A percentile compares a stretch with the other conserved stretches of the same genome.
Conservation (phyloP, 1,284 basidiomycete genomes). For the Apiotrichum brassicae region DNA sequence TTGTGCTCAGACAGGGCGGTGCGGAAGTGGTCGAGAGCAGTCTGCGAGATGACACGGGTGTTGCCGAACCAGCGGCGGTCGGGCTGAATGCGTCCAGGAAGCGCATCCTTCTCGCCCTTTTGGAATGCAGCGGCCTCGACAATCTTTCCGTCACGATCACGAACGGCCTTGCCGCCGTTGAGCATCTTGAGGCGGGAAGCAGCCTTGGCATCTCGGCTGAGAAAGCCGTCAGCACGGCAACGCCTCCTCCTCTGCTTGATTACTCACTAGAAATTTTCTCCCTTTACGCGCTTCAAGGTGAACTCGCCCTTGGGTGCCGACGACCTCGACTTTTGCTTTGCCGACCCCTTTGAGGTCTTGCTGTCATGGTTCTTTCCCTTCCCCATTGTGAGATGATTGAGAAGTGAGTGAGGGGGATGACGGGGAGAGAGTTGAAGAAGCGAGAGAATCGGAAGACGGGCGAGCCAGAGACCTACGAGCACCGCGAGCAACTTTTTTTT, state of each 20-base stretch:
- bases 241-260: conserved; percentile 25
- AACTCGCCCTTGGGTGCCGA: conserved; percentile 36
- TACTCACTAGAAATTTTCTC: conserved; percentile 13
- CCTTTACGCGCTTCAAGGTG: conserved; percentile 65
- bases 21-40: conserved; percentile 86
- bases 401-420: neutral
- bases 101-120: conserved; percentile 64
- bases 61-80: conserved; percentile 96
- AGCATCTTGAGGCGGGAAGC: conserved; percentile 80
- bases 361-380: conserved; percentile 47
- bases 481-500: neutral
- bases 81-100: conserved; percentile 81
- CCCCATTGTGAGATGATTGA: conserved; percentile 29
- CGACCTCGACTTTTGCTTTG: conserved; percentile 32
- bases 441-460: too few species aligned
- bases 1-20: conserved; percentile 74
- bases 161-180: conserved; percentile 77
- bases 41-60: conserved; percentile 96
- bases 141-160: conserved; percentile 83
- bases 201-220: conserved; percentile 81
- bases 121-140: conserved; percentile 88
- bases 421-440: conserved; percentile 2
- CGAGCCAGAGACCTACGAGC: too few species aligned
- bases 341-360: conserved; percentile 36
- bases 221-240: conserved; percentile 37